Percentiles rank a stretch among this genome's conserved stretches.
These are phyloP conservation scores for Hippophae gyantsensis DNA, from an alignment of 306 rosid species.

Conservation along the genomic window DNA sequence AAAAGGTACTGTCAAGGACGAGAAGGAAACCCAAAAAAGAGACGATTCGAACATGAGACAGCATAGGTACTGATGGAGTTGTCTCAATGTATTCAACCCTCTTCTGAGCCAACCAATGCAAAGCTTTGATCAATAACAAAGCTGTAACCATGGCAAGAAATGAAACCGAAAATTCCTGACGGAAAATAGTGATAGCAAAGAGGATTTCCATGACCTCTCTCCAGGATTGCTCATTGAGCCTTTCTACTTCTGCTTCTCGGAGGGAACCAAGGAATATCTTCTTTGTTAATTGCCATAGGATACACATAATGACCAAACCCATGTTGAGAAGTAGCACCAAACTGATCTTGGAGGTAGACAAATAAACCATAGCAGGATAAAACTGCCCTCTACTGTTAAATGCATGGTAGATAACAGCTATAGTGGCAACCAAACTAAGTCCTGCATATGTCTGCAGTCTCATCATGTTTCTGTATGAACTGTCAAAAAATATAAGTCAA, in stretches of 20 bases:
- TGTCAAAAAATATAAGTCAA: conserved; percentile 17
- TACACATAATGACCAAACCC: conserved; percentile 87
- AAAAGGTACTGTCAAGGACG: conserved; percentile 60
- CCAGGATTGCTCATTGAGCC: conserved; percentile 98
- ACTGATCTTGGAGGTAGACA: conserved; percentile 94
- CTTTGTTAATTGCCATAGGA: conserved; percentile 79
- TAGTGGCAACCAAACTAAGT: conserved; percentile 73
- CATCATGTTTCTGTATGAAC: conserved; percentile 48
- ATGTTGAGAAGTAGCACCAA: conserved; percentile 91
- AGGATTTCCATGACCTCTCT: conserved; percentile 98
- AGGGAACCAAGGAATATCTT: conserved; percentile 77
- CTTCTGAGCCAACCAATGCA: conserved; percentile 98
- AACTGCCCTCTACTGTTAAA: conserved; percentile 93
- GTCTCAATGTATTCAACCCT: conserved; percentile 98
- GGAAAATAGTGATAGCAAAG: conserved; percentile 86
- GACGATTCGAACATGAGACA: conserved; percentile 84
- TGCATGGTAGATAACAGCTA: conserved; percentile 82
- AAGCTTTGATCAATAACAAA: conserved; percentile 70
- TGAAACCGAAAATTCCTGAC: conserved; percentile 92
- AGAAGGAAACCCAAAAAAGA: conserved; percentile 90
- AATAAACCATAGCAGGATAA: conserved; percentile 91
- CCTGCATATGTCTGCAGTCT: conserved; percentile 85
- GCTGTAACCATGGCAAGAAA: conserved; percentile 92
- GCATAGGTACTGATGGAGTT: conserved; percentile 67
- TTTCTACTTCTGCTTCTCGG: conserved; percentile 97